Conservation (phyloP, 2,329 filamentous ascomycete species). For the Cyphellophora attinorum region DNA sequence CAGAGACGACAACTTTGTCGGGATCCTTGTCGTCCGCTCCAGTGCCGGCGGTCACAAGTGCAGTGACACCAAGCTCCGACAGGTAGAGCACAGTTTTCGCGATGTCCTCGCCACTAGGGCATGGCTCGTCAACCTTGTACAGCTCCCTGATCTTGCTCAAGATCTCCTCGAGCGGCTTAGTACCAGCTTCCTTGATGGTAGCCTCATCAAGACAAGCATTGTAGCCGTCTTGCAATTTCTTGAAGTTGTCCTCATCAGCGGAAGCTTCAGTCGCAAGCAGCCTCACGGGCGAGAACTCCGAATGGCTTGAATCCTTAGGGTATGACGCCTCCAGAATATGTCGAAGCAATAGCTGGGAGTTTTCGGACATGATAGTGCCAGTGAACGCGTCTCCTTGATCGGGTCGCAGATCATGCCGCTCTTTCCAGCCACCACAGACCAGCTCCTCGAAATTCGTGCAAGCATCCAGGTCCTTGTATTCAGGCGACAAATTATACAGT, state of each 20-base stretch:
- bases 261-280: constrained; percentile 9
- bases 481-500: constrained; percentile 51
- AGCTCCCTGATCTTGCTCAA: constrained; percentile 42
- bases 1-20: constrained; percentile 41
- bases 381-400: constrained; percentile 55
- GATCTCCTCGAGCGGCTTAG: constrained; percentile 46
- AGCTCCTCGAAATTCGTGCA: constrained; percentile 61
- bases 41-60: constrained; percentile 24
- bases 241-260: constrained; percentile 47
- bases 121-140: constrained; percentile 26
- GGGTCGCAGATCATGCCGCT: constrained; percentile 53
- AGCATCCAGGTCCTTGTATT: constrained; percentile 55
- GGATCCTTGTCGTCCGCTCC: constrained; percentile 45
- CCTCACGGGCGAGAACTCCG: constrained; percentile 11
- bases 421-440: constrained; percentile 58
- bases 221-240: constrained; percentile 56
- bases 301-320: constrained; percentile 18
- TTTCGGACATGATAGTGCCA: constrained; percentile 52
- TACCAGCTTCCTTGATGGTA: constrained; percentile 44
- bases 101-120: constrained; percentile 22
- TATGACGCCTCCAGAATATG: constrained; percentile 55
- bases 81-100: constrained; percentile 28
- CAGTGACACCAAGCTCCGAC: constrained; percentile 25
- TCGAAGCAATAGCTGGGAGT: constrained; percentile 48
- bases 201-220: constrained; percentile 57